These are phyloP conservation scores for Rutstroemia sp. DNA, from an alignment of 2,329 filamentous ascomycete species.

Conservation along the genomic window DNA sequence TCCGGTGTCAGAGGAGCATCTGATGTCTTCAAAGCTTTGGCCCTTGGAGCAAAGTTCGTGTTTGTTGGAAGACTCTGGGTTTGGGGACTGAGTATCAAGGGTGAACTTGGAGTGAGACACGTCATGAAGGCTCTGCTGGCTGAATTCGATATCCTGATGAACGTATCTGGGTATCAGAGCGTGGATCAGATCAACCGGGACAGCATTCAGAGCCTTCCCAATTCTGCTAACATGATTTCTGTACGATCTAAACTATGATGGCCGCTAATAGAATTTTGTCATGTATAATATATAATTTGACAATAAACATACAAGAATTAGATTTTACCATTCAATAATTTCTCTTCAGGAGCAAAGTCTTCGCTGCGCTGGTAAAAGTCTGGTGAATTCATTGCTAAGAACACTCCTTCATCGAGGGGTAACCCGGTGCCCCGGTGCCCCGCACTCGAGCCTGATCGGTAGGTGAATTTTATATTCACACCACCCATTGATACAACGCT, in stretches of 20 bases:
- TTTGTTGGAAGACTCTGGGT: slow-evolving; percentile 56
- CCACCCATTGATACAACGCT: neutral
- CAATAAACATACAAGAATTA: neutral
- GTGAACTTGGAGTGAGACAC: slow-evolving; percentile 53
- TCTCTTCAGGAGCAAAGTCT: too few species aligned
- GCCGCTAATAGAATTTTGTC: neutral
- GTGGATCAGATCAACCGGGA: slow-evolving; percentile 43
- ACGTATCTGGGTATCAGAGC: slow-evolving; percentile 46
- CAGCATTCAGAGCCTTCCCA: slow-evolving; percentile 35
- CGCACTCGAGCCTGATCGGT: too few species aligned
- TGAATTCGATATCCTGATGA: slow-evolving; percentile 56
- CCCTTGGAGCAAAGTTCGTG: slow-evolving; percentile 55
- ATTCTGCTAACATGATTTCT: slow-evolving; percentile 33
- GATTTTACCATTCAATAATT: neutral
- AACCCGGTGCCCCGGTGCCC: too few species aligned
- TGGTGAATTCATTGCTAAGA: too few species aligned
- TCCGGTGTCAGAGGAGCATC: slow-evolving; percentile 56
- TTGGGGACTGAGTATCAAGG: slow-evolving; percentile 52
- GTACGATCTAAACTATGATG: slow-evolving; percentile 27
- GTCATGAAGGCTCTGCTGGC: slow-evolving; percentile 55
- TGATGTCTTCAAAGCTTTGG: slow-evolving; percentile 60
- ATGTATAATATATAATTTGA: neutral
- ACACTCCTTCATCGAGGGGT: too few species aligned
- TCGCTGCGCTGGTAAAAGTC: too few species aligned
- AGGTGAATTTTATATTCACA: neutral